Evolutionary conservation across 139 green algal genomes (phyloP).

Genomic region (Picochlorum sp.): DNA sequence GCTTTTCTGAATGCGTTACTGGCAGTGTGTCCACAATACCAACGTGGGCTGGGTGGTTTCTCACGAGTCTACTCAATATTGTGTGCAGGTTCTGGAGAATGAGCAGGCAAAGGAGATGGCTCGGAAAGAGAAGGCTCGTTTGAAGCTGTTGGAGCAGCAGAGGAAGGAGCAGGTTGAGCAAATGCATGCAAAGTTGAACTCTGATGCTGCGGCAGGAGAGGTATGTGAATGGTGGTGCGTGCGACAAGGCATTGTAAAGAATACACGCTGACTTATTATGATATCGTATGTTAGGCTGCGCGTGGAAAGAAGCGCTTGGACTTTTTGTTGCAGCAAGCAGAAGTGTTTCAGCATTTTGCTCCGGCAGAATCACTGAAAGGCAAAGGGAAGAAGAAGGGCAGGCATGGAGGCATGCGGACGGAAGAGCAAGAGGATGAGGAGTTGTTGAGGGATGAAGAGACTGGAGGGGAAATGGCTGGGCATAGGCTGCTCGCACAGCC

Average conservation of each 20-base stretch:
- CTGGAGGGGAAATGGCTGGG: slow-evolving; percentile 35
- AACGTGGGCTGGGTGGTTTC: not conserved
- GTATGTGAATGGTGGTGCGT: slow-evolving; percentile 22
- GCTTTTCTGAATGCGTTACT: not conserved
- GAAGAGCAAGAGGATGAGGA: slow-evolving; percentile 92
- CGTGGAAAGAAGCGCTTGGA: slow-evolving; percentile 67
- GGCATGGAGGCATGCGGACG: slow-evolving; percentile 49
- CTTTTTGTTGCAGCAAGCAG: slow-evolving; percentile 92
- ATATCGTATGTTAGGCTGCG: slow-evolving; percentile 47
- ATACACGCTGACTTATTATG: too few species aligned
- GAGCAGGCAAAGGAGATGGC: slow-evolving; percentile 43
- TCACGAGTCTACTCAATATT: not conserved
- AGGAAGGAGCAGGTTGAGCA: slow-evolving; percentile 78
- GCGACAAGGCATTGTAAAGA: too few species aligned
- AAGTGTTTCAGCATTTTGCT: slow-evolving; percentile 98
- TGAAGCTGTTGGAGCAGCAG: slow-evolving; percentile 64
- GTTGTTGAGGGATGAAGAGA: slow-evolving; percentile 83
- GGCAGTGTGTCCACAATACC: too few species aligned
- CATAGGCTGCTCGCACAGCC: slow-evolving; percentile 79
- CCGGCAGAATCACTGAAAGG: slow-evolving; percentile 11
- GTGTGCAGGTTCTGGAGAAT: slow-evolving; percentile 8
- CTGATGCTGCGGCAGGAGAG: slow-evolving; percentile 45
- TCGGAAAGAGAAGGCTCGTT: slow-evolving; percentile 65
- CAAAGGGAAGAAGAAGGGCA: slow-evolving; percentile 38
- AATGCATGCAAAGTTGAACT: slow-evolving; percentile 70